These are phyloP conservation scores for Curvularia eragrostidis DNA, from an alignment of 2,329 filamentous ascomycete genomes.

Conservation along the genomic window DNA sequence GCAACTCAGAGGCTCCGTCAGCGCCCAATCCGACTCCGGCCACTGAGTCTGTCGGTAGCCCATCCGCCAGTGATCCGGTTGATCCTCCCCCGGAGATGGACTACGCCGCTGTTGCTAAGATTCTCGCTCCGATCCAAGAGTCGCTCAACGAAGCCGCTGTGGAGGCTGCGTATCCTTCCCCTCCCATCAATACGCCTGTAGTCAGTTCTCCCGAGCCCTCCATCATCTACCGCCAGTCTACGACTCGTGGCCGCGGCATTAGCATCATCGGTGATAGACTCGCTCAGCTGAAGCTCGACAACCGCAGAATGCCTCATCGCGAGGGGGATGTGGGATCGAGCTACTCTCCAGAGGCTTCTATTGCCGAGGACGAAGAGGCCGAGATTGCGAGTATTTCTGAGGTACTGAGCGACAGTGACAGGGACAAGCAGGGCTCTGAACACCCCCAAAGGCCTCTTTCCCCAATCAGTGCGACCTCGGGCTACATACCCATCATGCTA, in stretches of 20 bases:
- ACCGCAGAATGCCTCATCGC: slow-evolving; percentile 19
- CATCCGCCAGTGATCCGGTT: slow-evolving; percentile 15
- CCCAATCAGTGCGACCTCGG: slow-evolving; percentile 12
- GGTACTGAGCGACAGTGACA: slow-evolving; percentile 25
- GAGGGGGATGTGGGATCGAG: slow-evolving; percentile 27
- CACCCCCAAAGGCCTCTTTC: slow-evolving; percentile 21
- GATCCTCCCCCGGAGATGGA: slow-evolving; percentile 31
- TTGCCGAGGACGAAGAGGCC: slow-evolving; percentile 26
- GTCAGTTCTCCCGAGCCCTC: slow-evolving; percentile 39
- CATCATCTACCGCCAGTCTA: slow-evolving; percentile 20
- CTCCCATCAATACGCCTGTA: slow-evolving; percentile 42
- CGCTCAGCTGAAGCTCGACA: slow-evolving; percentile 63
- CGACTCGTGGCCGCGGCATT: slow-evolving; percentile 59
- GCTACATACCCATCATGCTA: slow-evolving; percentile 35
- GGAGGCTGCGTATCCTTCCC: slow-evolving; percentile 38
- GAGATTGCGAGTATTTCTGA: slow-evolving; percentile 28
- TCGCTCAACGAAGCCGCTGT: slow-evolving; percentile 41
- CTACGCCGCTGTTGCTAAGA: slow-evolving; percentile 36
- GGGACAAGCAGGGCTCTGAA: slow-evolving; percentile 13
- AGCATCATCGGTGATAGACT: slow-evolving; percentile 89
- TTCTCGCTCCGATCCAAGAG: slow-evolving; percentile 40
- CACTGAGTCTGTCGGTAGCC: slow-evolving; percentile 26
- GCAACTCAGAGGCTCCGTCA: slow-evolving; percentile 27
- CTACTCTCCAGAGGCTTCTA: slow-evolving; percentile 27
- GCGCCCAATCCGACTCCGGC: slow-evolving; percentile 38